Evolutionary conservation across 495 filamentous ascomycete genomes (phyloP).

Genomic region (Annulohypoxylon maeteangense): DNA sequence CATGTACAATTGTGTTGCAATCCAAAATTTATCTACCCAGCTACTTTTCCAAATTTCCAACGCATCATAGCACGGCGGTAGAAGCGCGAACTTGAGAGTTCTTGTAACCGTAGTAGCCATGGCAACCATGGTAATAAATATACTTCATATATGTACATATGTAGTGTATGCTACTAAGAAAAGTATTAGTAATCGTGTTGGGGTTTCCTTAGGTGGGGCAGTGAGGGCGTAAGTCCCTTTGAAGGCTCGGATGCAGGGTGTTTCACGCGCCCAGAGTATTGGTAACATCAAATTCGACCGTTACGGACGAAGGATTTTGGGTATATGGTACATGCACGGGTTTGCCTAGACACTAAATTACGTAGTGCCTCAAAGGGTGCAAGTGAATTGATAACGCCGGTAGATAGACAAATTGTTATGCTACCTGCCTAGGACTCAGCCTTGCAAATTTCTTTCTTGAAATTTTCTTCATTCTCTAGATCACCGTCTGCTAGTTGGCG

Average conservation of each 20-base stretch:
- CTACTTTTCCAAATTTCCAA: background rate
- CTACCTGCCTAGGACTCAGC: background rate
- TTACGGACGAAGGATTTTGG: background rate
- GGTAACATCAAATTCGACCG: background rate
- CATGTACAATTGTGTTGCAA: background rate
- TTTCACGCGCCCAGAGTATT: background rate
- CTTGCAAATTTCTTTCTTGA: slow-evolving; percentile 5
- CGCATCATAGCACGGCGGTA: background rate
- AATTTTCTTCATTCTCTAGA: background rate
- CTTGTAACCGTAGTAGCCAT: background rate
- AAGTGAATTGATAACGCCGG: background rate
- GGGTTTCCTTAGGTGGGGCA: background rate
- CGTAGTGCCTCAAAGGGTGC: background rate
- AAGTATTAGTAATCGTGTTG: slow-evolving; percentile 1
- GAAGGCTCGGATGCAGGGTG: background rate
- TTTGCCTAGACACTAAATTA: background rate
- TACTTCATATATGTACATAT: background rate
- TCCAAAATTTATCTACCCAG: background rate
- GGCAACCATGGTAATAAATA: background rate
- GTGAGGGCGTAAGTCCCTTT: background rate
- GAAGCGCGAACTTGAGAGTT: background rate
- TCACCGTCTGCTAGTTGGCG: background rate
- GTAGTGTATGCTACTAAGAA: background rate
- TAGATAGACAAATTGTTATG: background rate
- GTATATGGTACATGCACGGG: background rate